A percentile compares a stretch with the other conserved stretches of the same genome.
These are phyloP conservation scores for Pseudogymnoascus sp. DNA, from an alignment of 2,329 filamentous ascomycete species.

Conservation along the genomic window DNA sequence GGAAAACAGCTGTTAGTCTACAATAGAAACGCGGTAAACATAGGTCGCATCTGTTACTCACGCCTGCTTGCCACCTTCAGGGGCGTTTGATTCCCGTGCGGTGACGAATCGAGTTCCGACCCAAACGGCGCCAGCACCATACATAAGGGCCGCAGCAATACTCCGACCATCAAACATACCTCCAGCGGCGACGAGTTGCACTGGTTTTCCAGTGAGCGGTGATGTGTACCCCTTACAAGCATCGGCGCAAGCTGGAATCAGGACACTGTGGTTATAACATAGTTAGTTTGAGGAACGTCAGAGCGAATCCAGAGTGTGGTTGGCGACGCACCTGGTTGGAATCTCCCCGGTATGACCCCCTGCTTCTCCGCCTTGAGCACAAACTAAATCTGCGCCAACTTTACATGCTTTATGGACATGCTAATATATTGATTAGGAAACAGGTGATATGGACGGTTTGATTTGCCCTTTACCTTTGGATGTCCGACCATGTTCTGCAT, in stretches of 20 bases:
- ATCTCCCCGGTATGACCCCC: constrained; percentile 95
- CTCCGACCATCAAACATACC: constrained; percentile 90
- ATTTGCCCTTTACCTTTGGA: constrained; percentile 54
- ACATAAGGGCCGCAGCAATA: constrained; percentile 81
- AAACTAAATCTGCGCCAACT: constrained; percentile 90
- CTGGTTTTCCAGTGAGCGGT: constrained; percentile 75
- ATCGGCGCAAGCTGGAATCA: constrained; percentile 87
- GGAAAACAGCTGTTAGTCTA: background rate
- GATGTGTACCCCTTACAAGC: constrained; percentile 73
- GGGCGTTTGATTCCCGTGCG: constrained; percentile 86
- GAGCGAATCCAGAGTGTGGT: background rate
- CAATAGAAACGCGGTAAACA: background rate
- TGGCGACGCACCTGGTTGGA: constrained; percentile 54
- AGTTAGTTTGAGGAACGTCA: background rate
- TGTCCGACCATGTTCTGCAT: constrained; percentile 84
- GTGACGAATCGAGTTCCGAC: constrained; percentile 95
- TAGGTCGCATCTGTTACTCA: constrained; percentile 29
- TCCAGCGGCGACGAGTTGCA: constrained; percentile 87
- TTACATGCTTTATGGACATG: constrained; percentile 95
- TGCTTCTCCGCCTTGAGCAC: constrained; percentile 94
- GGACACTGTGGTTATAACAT: constrained; percentile 59
- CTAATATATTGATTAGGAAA: constrained; percentile 42
- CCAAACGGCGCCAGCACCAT: constrained; percentile 90
- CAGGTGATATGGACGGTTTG: background rate
- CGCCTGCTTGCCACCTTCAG: constrained; percentile 89